Evolutionary conservation across 1,284 basidiomycete genomes (phyloP).

Genomic region (Sphagnurus paluster): DNA sequence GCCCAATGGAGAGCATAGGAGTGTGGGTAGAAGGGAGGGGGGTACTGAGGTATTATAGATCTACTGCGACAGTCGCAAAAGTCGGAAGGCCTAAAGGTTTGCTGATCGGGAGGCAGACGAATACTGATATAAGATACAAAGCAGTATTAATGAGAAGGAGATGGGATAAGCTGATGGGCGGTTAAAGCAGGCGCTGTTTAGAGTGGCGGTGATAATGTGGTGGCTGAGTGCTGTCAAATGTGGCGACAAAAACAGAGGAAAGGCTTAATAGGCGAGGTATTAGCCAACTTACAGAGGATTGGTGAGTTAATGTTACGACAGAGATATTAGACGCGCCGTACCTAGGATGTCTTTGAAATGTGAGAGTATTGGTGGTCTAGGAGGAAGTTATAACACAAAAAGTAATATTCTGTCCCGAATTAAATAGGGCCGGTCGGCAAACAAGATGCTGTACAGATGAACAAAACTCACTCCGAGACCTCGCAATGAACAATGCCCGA

Average conservation of each 20-base stretch:
- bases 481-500: neutral
- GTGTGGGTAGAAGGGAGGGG: conserved; percentile 20
- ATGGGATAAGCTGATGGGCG: too few species aligned
- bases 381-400: neutral
- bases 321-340: neutral
- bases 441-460: neutral
- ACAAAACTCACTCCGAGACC: conserved; percentile 3
- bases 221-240: neutral
- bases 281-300: neutral
- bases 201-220: neutral
- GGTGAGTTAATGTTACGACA: neutral
- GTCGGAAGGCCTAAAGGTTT: neutral
- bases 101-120: neutral
- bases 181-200: neutral
- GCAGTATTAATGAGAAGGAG: too few species aligned
- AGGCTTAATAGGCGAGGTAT: conserved; percentile 2
- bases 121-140: too few species aligned
- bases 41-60: conserved; percentile 11
- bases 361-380: neutral
- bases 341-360: neutral
- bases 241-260: neutral
- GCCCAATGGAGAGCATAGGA: conserved; percentile 47
- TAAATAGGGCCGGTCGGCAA: neutral
- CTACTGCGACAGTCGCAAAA: conserved; percentile 5
- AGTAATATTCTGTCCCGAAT: neutral